Evolutionary conservation across 768 basidiomycete genomes (phyloP).

Genomic region (Auricularia auricula-judae): DNA sequence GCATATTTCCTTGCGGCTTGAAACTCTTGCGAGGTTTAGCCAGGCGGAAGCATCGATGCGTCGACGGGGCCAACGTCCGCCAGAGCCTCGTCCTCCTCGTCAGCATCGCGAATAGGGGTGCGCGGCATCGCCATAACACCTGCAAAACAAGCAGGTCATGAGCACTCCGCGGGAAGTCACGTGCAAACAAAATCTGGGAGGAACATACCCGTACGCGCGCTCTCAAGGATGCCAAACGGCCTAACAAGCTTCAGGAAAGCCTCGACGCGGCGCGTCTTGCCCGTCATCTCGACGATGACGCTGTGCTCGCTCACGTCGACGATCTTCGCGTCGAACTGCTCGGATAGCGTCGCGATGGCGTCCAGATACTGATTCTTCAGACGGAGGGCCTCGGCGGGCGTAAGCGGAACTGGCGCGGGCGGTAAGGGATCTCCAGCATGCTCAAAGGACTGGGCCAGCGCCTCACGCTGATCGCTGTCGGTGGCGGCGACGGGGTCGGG

Average conservation of each 20-base stretch:
- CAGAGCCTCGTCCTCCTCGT: constrained; percentile 43
- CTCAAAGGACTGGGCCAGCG: constrained; percentile 72
- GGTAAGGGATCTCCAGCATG: constrained; percentile 26
- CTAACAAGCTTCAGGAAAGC: constrained; percentile 86
- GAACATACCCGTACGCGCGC: constrained; percentile 77
- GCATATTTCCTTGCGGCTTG: too few relatives aligned
- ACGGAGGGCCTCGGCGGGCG: constrained; percentile 78
- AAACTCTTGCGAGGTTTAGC: constrained; percentile 32
- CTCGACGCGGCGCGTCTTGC: constrained; percentile 83
- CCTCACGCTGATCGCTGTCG: constrained; percentile 10
- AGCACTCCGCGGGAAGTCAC: neutral
- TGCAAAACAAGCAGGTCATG: constrained; percentile 18
- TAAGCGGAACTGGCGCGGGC: constrained; percentile 31
- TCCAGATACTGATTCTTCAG: constrained; percentile 82
- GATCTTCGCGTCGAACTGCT: constrained; percentile 85
- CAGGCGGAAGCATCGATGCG: constrained; percentile 87
- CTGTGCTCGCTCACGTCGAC: constrained; percentile 93
- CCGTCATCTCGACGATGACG: constrained; percentile 90
- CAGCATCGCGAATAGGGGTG: constrained; percentile 61
- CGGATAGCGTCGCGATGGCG: constrained; percentile 72
- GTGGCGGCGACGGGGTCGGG: constrained; percentile 12
- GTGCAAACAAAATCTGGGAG: neutral
- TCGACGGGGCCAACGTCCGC: constrained; percentile 60
- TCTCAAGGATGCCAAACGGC: constrained; percentile 93
- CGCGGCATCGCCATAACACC: constrained; percentile 98